phyloP scores from a whole-genome alignment of 371 early-diverging fungal genomes.

The Zopfochytrium polystomum region DNA sequence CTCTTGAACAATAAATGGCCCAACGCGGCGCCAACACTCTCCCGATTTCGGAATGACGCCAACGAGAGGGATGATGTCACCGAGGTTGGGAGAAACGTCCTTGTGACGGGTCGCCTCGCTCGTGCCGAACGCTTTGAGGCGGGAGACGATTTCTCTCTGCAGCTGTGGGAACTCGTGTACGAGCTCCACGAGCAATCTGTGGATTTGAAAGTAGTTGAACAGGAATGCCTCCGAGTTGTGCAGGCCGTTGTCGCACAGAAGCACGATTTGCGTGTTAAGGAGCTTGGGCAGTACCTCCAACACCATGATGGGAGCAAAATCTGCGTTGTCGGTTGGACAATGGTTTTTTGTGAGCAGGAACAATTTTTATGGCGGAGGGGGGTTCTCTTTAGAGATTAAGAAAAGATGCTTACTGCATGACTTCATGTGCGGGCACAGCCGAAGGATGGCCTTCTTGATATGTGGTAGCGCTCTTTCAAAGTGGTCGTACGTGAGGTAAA shows the following conservation, averaged over 20 bases:
- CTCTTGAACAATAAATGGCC: conserved; percentile 19
- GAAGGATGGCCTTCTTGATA: conserved; percentile 14
- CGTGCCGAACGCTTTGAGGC: conserved; percentile 13
- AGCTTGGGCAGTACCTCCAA: conserved; percentile 30
- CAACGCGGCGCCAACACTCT: conserved; percentile 11
- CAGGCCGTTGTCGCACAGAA: conserved; percentile 27
- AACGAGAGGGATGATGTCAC: conserved; percentile 29
- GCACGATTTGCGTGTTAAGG: conserved; percentile 32
- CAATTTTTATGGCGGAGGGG: too few relatives aligned
- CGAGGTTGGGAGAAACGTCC: conserved; percentile 21
- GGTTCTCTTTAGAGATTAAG: too few relatives aligned
- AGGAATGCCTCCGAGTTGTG: conserved; percentile 21
- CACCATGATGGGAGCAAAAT: conserved; percentile 24
- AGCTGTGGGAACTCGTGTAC: conserved; percentile 25
- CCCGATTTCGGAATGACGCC: conserved; percentile 8
- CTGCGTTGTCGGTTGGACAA: neutral
- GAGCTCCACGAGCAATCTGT: conserved; percentile 23
- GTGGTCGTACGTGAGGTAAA: conserved; percentile 28
- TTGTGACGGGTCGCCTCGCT: conserved; percentile 12
- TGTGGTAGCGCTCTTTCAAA: conserved; percentile 17
- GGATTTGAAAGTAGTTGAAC: conserved; percentile 28
- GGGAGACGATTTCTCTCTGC: conserved; percentile 8
- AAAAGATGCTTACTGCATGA: too few relatives aligned
- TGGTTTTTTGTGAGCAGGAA: too few relatives aligned
- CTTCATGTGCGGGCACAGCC: conserved; percentile 19